Conservation (phyloP, 106 monocot genomes). For the Phalaenopsis aphrodite region DNA sequence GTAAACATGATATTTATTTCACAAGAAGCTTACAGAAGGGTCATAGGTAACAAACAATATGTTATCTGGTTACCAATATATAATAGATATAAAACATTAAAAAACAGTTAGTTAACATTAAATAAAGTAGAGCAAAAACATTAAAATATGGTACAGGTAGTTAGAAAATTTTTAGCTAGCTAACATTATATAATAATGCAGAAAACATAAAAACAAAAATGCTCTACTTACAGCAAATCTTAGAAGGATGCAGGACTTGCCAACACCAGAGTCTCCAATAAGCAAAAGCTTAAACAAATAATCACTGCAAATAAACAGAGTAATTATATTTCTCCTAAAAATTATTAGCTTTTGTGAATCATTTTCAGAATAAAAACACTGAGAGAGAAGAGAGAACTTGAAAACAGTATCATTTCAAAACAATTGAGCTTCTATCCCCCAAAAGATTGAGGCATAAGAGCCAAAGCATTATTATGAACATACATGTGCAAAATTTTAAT, state of each 20-base stretch:
- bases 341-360: background rate
- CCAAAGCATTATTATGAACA: background rate
- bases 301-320: slow-evolving; percentile 15
- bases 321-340: background rate
- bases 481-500: background rate
- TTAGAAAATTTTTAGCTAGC: background rate
- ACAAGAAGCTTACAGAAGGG: background rate
- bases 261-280: slow-evolving; percentile 37
- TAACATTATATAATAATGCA: background rate
- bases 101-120: background rate
- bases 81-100: background rate
- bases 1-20: background rate
- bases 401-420: background rate
- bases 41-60: background rate
- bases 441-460: background rate
- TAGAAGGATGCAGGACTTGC: slow-evolving; percentile 29
- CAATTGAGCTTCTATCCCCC: background rate
- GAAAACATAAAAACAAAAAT: background rate
- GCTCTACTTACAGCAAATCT: slow-evolving; percentile 28
- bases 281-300: slow-evolving; percentile 34
- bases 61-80: background rate
- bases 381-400: background rate
- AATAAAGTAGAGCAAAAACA: background rate
- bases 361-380: background rate
- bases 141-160: background rate